Conservation (phyloP, 2,329 filamentous ascomycete genomes). For the Hypoxylon sp. region DNA sequence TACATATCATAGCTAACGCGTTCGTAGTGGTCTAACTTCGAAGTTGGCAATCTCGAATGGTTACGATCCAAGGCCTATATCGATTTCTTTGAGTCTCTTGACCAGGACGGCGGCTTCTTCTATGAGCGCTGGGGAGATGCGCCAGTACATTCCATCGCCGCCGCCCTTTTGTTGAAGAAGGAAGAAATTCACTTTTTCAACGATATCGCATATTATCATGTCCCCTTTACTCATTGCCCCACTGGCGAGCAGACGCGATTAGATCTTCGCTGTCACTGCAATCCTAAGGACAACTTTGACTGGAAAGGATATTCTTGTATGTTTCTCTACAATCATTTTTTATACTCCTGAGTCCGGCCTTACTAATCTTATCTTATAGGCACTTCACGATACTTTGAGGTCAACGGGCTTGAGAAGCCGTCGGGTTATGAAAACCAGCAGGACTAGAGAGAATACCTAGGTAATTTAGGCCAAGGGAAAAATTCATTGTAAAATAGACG, state of each 20-base stretch:
- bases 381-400: slow-evolving; percentile 87
- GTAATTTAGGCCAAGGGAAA: slow-evolving; percentile 10
- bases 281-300: slow-evolving; percentile 97
- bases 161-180: slow-evolving; percentile 87
- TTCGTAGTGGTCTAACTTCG: slow-evolving; percentile 95
- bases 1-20: slow-evolving; percentile 49
- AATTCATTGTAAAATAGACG: slow-evolving; percentile 41
- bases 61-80: slow-evolving; percentile 89
- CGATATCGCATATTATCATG: slow-evolving; percentile 98
- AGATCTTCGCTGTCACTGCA: slow-evolving; percentile 92
- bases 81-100: slow-evolving; percentile 91
- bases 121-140: slow-evolving; percentile 99
- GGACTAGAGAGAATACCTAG: slow-evolving; percentile 57
- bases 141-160: slow-evolving; percentile 97
- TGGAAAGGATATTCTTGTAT: slow-evolving; percentile 99
- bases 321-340: slow-evolving; percentile 55
- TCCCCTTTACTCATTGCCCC: slow-evolving; percentile 97
- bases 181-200: slow-evolving; percentile 99
- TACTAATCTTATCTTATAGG: slow-evolving; percentile 63
- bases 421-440: slow-evolving; percentile 84
- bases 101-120: slow-evolving; percentile 96
- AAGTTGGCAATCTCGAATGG: slow-evolving; percentile 95
- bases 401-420: slow-evolving; percentile 86
- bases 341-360: not conserved
- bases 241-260: slow-evolving; percentile 87